These are phyloP conservation scores for Inga laurina DNA, from an alignment of 306 rosid species.

Conservation along the genomic window DNA sequence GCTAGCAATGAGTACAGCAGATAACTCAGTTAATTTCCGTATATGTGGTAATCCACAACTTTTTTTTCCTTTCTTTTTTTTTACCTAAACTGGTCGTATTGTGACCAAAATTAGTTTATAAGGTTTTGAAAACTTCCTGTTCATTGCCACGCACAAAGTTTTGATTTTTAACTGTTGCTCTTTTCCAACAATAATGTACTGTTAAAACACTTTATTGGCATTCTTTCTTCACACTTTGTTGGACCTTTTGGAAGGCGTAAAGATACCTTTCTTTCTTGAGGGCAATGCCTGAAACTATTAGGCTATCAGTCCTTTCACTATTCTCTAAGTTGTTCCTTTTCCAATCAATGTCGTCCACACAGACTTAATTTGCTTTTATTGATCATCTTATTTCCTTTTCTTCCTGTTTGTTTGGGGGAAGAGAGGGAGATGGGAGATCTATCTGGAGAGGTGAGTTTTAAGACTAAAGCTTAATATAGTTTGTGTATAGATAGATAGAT, in stretches of 20 bases:
- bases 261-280: constrained; percentile 33
- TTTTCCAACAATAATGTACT: constrained; percentile 16
- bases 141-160: constrained; percentile 4
- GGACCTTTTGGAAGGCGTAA: constrained; percentile 30
- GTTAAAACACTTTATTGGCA: constrained; percentile 28
- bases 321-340: constrained; percentile 30
- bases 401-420: not conserved
- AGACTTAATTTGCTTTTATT: not conserved
- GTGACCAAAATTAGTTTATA: constrained; percentile 25
- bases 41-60: not conserved
- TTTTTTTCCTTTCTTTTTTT: not conserved
- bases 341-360: constrained; percentile 39
- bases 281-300: constrained; percentile 29
- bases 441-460: not conserved
- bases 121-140: not conserved
- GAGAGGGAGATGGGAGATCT: not conserved
- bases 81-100: constrained; percentile 12
- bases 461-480: not conserved
- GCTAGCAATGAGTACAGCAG: not conserved
- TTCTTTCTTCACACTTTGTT: constrained; percentile 24
- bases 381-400: not conserved
- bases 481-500: not conserved
- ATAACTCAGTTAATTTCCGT: not conserved
- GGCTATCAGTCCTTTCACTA: constrained; percentile 23
- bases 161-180: not conserved